A percentile compares a stretch with the other conserved stretches of the same genome.
Evolutionary conservation across 495 filamentous ascomycete species (phyloP).

Genomic region (Hyphodiscus hymeniophilus): DNA sequence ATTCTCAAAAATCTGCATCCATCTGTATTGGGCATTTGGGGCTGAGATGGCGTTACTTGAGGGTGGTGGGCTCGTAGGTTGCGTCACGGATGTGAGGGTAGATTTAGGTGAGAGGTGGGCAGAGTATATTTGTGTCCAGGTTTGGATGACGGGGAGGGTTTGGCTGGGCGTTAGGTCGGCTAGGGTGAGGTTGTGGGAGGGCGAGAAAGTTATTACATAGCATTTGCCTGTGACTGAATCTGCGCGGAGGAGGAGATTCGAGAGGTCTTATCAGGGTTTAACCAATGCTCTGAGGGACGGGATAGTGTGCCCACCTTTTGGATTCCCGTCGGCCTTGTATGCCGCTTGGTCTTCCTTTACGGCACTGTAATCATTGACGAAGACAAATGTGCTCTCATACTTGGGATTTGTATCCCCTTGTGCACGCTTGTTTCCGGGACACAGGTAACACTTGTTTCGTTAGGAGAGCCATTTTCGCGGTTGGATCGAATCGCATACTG

Average conservation of each 20-base stretch:
- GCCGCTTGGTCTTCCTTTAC: slow-evolving; percentile 86
- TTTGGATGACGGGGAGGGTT: slow-evolving; percentile 69
- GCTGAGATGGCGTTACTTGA: slow-evolving; percentile 37
- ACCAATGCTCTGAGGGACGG: not conserved
- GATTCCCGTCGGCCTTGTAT: slow-evolving; percentile 46
- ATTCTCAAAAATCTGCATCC: slow-evolving; percentile 99
- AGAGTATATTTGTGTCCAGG: slow-evolving; percentile 84
- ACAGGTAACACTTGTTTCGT: slow-evolving; percentile 72
- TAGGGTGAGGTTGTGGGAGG: slow-evolving; percentile 82
- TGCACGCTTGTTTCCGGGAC: slow-evolving; percentile 87
- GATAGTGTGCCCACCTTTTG: slow-evolving; percentile 34
- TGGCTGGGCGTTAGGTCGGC: slow-evolving; percentile 67
- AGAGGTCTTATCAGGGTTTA: slow-evolving; percentile 60
- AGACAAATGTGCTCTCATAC: slow-evolving; percentile 83
- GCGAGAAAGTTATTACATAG: slow-evolving; percentile 92
- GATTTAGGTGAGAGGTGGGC: slow-evolving; percentile 68
- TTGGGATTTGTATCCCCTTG: slow-evolving; percentile 82
- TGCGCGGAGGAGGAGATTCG: slow-evolving; percentile 74
- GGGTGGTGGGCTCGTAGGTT: slow-evolving; percentile 26
- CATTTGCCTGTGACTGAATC: slow-evolving; percentile 90
- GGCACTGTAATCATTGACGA: slow-evolving; percentile 96
- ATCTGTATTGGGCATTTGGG: slow-evolving; percentile 68
- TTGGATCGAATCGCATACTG: slow-evolving; percentile 31
- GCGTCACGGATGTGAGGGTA: slow-evolving; percentile 34
- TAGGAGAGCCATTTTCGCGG: not conserved